Base-by-base conservation (phyloP, 371 early-diverging fungal species). In the Basidiobolus meristosporus region DNA sequence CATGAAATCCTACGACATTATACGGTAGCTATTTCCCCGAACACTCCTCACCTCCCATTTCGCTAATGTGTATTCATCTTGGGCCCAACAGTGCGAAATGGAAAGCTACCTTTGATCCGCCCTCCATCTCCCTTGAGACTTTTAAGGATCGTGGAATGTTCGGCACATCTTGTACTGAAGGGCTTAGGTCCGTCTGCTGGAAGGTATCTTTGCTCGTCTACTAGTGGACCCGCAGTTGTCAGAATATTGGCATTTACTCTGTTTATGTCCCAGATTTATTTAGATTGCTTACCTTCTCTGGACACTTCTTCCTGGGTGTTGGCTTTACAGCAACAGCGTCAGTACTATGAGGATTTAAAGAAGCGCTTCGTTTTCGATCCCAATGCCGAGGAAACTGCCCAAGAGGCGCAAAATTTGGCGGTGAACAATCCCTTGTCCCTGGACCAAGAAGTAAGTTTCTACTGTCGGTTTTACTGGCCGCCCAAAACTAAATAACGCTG, bases 401-500 rank as follows among this genome's bases (percentile, higher is more conserved):
- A 57, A 47, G 42, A 53, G 40, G 48, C 54, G 18, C 36, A 59
- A 39, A 26, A 59, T 46, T 56, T 74, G 36, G 63, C 57, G 1
- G 60, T 70, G 30, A 80, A 88, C 48, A 82, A 91, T 48, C 92
- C 92, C 4, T 64, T 91, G 31, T 75, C 82, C 37, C 50, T 83
- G 37, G 82, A 72, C 28, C 82, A 83, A 35, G 77, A 73, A 39
- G 80, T 82, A 59, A 40, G 59, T 32, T 39, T 30, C 26, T n/a
- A 22, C 28, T 21, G 21, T 23, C 28, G 10, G 12, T 39, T 7
- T 36, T 34, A 42, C 30, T 21, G 38, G 36, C 23, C 19, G 11
- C 36, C 10, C 38, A 10, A n/a, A 47, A 9, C 10, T 29, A 29
- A 20, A 4, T n/a, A 39, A 23, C 10, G n/a, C 10, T 1, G 3